Evolutionary conservation across 805 yeast species (phyloP).

Genomic region (Kodamaea nitidulidarum): DNA sequence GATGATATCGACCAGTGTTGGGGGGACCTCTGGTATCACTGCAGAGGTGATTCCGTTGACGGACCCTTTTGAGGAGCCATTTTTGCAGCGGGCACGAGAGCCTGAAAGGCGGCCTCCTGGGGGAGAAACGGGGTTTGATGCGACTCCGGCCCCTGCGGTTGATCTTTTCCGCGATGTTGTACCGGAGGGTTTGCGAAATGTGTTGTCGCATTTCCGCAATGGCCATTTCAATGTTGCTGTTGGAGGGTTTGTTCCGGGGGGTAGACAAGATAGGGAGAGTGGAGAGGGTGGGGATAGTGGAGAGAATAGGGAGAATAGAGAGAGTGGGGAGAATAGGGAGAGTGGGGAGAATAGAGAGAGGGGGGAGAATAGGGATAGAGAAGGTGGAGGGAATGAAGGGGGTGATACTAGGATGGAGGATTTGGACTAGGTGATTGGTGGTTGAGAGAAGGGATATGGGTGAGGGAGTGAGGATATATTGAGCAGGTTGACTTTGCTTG

Average conservation of each 20-base stretch:
- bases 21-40: constrained; percentile 10
- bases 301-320: neutral
- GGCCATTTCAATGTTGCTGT: constrained; percentile 1
- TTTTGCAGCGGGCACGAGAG: constrained; percentile 3
- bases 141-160: constrained; percentile 2
- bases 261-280: neutral
- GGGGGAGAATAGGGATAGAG: too few species aligned
- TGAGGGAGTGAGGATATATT: neutral
- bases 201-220: constrained; percentile 10
- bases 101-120: neutral
- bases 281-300: neutral
- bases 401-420: neutral
- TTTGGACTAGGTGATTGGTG: constrained; percentile 1
- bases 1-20: constrained; percentile 21
- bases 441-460: neutral
- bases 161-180: constrained; percentile 10
- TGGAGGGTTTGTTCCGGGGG: too few species aligned
- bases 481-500: too few species aligned
- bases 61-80: constrained; percentile 2
- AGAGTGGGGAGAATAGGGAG: neutral
- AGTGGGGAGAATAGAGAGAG: neutral
- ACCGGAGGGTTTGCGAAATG: constrained; percentile 12
- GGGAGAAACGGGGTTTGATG: neutral
- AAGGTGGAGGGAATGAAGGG: neutral
- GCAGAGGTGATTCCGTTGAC: constrained; percentile 9